Percentiles rank a stretch among this genome's conserved stretches.
Evolutionary conservation across 345 rosid genomes (phyloP).

Genomic region (Isatis tinctoria): DNA sequence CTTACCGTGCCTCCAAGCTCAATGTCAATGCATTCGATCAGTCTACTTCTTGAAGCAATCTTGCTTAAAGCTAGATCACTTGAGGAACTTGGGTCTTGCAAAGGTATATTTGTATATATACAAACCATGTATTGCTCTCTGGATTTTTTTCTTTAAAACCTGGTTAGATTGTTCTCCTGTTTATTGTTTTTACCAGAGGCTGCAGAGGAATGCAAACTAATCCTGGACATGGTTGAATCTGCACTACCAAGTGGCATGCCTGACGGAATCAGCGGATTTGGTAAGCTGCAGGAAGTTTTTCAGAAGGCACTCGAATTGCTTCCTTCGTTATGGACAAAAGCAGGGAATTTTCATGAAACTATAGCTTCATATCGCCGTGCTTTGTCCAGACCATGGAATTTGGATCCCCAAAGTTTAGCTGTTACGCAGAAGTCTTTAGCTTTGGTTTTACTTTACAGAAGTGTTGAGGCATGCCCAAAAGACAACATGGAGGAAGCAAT

Average conservation of each 20-base stretch:
- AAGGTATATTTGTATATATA: constrained; percentile 41
- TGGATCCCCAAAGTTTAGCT: constrained; percentile 71
- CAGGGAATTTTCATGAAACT: constrained; percentile 69
- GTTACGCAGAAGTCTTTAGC: constrained; percentile 76
- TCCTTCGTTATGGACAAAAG: constrained; percentile 64
- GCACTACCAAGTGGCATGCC: constrained; percentile 73
- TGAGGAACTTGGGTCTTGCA: constrained; percentile 56
- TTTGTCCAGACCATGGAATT: constrained; percentile 79
- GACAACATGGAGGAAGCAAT: constrained; percentile 78
- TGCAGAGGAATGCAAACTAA: constrained; percentile 81
- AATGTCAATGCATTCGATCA: constrained; percentile 92
- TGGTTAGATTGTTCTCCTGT: constrained; percentile 8
- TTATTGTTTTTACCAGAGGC: constrained; percentile 59
- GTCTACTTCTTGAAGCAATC: constrained; percentile 83
- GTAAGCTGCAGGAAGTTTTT: constrained; percentile 76
- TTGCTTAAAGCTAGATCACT: constrained; percentile 86
- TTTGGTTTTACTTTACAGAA: constrained; percentile 65
- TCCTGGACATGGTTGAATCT: constrained; percentile 67
- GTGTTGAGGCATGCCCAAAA: constrained; percentile 61
- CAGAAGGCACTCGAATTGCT: constrained; percentile 85
- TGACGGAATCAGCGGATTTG: constrained; percentile 48
- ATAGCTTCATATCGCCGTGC: constrained; percentile 66
- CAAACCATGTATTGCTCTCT: neutral
- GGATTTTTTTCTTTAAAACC: neutral
- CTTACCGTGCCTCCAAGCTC: constrained; percentile 40